Base-by-base conservation (phyloP, 2,329 filamentous ascomycete species). In the Elsinoe batatas region DNA sequence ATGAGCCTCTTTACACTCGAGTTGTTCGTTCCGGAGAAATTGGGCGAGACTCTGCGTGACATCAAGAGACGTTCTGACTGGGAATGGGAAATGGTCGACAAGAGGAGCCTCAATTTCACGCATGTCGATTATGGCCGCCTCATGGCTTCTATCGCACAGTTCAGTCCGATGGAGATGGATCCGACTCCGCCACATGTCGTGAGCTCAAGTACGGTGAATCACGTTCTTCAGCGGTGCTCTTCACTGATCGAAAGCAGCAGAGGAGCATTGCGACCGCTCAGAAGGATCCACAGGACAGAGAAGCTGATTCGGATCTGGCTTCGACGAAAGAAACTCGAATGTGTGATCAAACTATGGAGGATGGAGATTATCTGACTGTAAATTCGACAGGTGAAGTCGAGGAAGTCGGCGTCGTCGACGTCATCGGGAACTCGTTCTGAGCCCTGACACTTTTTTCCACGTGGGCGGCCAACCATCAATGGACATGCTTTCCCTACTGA, bases 371-470 rank as follows among this genome's bases (percentile, higher is more conserved):
- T 15, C 15, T 33, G 13, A 35, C 3, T 8, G 26, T 15, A 38
- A 30, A 13, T 5, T 30, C 26, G n/a, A 20, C 32, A 51, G 32
- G 22, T 51, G 47, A 51, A 33, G 47, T 51, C 37, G 26, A 20
- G 2, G 6, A 32, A n/a, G 7, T 33, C 47, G 33, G 8, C 33
- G 35, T 17, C 47, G 17, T 37, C n/a, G n/a, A 51, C 47, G 47
- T 51, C 47, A 51, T 51, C 33, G 18, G 15, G 37, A 18, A 33
- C n/a, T 33, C 8, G 33, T 22, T 30, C 30, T 35, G 44, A 49
- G 44, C 44, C 32, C 26, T 36, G 26, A 49, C 44, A 49, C 10
- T 49, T 49, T 33, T 35, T 22, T 15, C 46, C 47, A 51, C 47
- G 47, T 51, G 47, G 47, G 47, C 13, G 6, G 4, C 26, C 4